Conservation (phyloP, 139 green algal species). For the Ettlia oleoabundans region DNA sequence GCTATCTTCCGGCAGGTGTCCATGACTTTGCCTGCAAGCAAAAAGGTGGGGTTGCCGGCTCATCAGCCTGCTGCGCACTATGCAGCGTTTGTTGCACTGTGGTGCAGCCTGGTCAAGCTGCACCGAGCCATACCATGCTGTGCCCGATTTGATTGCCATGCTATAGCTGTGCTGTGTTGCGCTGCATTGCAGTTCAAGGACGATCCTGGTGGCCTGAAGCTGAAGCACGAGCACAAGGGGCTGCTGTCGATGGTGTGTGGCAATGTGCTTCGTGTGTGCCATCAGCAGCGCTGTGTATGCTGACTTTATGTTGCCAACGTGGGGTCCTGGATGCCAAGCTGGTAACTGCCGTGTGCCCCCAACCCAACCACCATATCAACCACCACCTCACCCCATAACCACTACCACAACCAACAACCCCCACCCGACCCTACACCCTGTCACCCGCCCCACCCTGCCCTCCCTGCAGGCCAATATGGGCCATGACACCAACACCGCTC, state of each 20-base stretch:
- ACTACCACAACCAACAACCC: constrained; percentile 47
- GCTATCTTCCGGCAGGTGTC: too few species aligned
- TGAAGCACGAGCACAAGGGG: constrained; percentile 69
- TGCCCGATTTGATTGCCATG: neutral
- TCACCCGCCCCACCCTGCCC: neutral
- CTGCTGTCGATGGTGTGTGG: constrained; percentile 23
- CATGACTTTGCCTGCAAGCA: neutral
- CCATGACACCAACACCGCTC: constrained; percentile 74
- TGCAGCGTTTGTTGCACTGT: too few species aligned
- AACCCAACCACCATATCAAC: too few species aligned
- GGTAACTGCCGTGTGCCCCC: too few species aligned
- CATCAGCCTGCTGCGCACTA: too few species aligned
- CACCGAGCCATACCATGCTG: too few species aligned
- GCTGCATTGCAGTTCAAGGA: constrained; percentile 62
- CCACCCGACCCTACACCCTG: constrained; percentile 33
- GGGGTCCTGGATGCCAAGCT: too few species aligned
- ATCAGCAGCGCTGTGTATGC: neutral
- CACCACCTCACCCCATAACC: too few species aligned
- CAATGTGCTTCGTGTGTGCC: too few species aligned
- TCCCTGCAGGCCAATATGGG: constrained; percentile 69
- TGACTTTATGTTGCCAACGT: neutral
- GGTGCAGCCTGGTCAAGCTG: too few species aligned
- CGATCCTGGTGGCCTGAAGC: constrained; percentile 66
- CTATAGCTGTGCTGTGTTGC: neutral
- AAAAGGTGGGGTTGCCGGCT: neutral